phyloP scores from a whole-genome alignment of 257 asterid genomes.

The Nicotiana undulata region DNA sequence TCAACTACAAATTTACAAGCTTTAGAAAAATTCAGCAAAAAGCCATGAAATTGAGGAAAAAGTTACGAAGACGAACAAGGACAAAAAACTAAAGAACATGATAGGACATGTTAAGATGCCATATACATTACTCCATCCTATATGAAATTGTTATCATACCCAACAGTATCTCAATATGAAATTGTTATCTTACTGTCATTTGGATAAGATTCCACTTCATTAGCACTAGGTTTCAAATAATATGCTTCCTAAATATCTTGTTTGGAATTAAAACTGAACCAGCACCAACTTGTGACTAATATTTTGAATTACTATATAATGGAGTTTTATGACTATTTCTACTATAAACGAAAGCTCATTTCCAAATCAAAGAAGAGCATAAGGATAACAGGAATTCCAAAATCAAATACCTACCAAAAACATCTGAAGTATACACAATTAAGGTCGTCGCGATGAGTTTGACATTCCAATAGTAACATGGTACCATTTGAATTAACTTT shows the following conservation, averaged over 20 bases:
- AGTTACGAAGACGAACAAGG: constrained; percentile 41
- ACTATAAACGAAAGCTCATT: not conserved
- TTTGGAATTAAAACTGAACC: too few relatives aligned
- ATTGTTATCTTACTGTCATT: too few relatives aligned
- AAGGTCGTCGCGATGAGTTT: constrained; percentile 5
- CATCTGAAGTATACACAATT: constrained; percentile 15
- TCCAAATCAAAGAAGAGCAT: constrained; percentile 11
- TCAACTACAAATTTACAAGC: constrained; percentile 19
- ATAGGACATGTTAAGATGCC: constrained; percentile 64
- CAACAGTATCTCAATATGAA: too few relatives aligned
- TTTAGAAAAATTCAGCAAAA: constrained; percentile 45
- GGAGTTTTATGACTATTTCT: too few relatives aligned
- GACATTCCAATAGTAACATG: constrained; percentile 11
- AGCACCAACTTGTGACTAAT: too few relatives aligned
- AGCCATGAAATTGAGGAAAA: constrained; percentile 41
- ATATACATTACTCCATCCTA: constrained; percentile 56
- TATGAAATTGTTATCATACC: not conserved
- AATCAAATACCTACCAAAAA: constrained; percentile 22
- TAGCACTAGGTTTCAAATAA: too few relatives aligned
- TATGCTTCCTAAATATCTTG: too few relatives aligned
- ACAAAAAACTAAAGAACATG: constrained; percentile 45
- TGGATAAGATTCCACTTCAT: too few relatives aligned
- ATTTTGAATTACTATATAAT: too few relatives aligned
- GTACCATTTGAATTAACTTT: constrained; percentile 8
- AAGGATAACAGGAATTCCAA: constrained; percentile 13